These are phyloP conservation scores for Daldinia sp. DNA, from an alignment of 2,329 filamentous ascomycete species.

Conservation along the genomic window DNA sequence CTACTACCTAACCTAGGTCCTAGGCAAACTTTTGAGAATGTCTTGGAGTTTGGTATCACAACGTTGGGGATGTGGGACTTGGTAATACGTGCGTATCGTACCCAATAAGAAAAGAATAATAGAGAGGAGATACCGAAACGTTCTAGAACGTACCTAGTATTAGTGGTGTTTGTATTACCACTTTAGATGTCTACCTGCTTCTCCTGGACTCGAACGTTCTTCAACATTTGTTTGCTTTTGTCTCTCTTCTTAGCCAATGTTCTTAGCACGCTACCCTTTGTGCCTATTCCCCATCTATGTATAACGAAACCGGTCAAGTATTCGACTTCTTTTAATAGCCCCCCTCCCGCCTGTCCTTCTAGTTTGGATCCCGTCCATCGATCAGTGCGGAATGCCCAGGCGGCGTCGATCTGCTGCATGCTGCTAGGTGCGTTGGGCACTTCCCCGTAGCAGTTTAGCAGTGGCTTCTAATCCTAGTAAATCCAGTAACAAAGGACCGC, in stretches of 20 bases:
- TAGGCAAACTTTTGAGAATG: no score
- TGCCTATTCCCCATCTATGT: neutral
- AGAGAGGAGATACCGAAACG: no score
- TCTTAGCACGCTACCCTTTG: neutral
- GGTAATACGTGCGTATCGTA: no score
- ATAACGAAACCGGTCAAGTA: neutral
- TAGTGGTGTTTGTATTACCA: neutral
- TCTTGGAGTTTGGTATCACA: neutral
- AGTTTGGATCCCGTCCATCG: slow-evolving; percentile 4
- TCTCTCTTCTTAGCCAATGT: no score
- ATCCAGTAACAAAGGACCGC: slow-evolving; percentile 15
- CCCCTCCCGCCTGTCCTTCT: neutral
- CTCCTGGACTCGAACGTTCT: no score
- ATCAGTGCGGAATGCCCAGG: slow-evolving; percentile 12
- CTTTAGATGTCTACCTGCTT: neutral
- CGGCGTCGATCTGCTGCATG: slow-evolving; percentile 20
- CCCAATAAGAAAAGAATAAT: no score
- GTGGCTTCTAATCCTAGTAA: neutral
- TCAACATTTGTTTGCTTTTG: neutral
- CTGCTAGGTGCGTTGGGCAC: slow-evolving; percentile 7
- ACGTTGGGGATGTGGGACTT: neutral
- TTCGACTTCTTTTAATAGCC: neutral
- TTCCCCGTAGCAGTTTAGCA: slow-evolving; percentile 16
- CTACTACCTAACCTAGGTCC: no score
- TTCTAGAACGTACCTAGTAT: neutral